A percentile compares a stretch with the other conserved stretches of the same genome.
These are phyloP conservation scores for Fusarium illudens DNA, from an alignment of 2,329 filamentous ascomycete genomes.

Conservation along the genomic window DNA sequence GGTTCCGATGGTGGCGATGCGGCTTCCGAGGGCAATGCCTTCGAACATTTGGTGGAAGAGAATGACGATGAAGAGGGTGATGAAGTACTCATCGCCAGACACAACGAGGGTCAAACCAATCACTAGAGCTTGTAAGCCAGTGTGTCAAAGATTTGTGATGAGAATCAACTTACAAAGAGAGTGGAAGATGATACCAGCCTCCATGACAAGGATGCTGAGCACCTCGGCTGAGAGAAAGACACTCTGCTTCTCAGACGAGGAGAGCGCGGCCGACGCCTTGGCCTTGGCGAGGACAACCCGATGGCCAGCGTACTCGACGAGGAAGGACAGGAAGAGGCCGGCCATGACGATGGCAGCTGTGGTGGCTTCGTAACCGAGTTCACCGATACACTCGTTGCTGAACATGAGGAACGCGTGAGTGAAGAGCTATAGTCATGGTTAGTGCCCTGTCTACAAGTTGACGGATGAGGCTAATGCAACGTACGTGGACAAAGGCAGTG, in stretches of 20 bases:
- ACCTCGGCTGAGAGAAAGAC: slow-evolving; percentile 54
- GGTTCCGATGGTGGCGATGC: slow-evolving; percentile 68
- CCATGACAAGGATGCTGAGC: slow-evolving; percentile 73
- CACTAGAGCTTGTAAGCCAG: slow-evolving; percentile 50
- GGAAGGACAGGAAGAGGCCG: slow-evolving; percentile 75
- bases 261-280: slow-evolving; percentile 39
- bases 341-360: slow-evolving; percentile 77
- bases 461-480: slow-evolving; percentile 30
- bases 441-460: background rate
- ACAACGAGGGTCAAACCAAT: slow-evolving; percentile 72
- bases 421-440: slow-evolving; percentile 62
- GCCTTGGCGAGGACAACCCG: slow-evolving; percentile 59
- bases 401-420: slow-evolving; percentile 81
- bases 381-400: slow-evolving; percentile 71
- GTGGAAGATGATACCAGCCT: slow-evolving; percentile 79
- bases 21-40: slow-evolving; percentile 75
- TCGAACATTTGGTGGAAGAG: slow-evolving; percentile 84
- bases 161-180: slow-evolving; percentile 63
- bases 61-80: slow-evolving; percentile 71
- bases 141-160: background rate
- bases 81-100: slow-evolving; percentile 63
- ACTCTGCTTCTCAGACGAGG: slow-evolving; percentile 36
- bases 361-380: slow-evolving; percentile 72
- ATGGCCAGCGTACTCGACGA: slow-evolving; percentile 73
- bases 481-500: slow-evolving; percentile 73